Evolutionary conservation across 352 stramenopile genomes (phyloP).

Genomic region (Phytophthora hybrid): DNA sequence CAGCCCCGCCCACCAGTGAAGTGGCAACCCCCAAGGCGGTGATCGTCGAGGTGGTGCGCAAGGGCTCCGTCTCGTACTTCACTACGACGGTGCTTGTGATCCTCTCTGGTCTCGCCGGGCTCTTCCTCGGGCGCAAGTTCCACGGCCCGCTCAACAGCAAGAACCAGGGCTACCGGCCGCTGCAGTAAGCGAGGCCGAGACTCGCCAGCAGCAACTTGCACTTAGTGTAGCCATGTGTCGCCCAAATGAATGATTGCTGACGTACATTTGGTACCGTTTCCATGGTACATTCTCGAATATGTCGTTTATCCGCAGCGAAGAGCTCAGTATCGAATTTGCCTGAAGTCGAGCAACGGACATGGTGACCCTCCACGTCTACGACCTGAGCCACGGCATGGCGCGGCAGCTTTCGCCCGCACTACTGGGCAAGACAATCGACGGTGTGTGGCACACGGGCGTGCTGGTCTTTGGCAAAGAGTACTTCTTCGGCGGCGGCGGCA

Average conservation of each 20-base stretch:
- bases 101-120: conserved; percentile 50
- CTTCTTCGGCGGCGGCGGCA: conserved; percentile 95
- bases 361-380: conserved; percentile 95
- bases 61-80: conserved; percentile 56
- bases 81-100: conserved; percentile 59
- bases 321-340: conserved; percentile 26
- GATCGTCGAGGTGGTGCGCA: conserved; percentile 25
- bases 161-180: conserved; percentile 57
- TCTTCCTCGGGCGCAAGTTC: conserved; percentile 68
- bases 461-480: conserved; percentile 91
- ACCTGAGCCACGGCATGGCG: conserved; percentile 95
- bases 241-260: conserved; percentile 26
- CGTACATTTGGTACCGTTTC: conserved; percentile 16
- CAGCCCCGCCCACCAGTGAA: conserved; percentile 25
- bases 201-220: neutral
- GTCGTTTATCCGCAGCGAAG: neutral
- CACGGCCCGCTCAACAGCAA: conserved; percentile 51
- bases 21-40: conserved; percentile 23
- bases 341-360: conserved; percentile 16
- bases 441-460: conserved; percentile 93
- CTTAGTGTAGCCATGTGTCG: conserved; percentile 21
- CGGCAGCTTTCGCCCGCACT: conserved; percentile 87
- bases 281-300: conserved; percentile 24
- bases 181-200: conserved; percentile 34
- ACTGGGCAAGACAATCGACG: conserved; percentile 94